Percentiles rank a stretch among this genome's conserved stretches.
Conservation (phyloP, 2,329 filamentous ascomycete genomes). For the Peltaster fructicola region DNA sequence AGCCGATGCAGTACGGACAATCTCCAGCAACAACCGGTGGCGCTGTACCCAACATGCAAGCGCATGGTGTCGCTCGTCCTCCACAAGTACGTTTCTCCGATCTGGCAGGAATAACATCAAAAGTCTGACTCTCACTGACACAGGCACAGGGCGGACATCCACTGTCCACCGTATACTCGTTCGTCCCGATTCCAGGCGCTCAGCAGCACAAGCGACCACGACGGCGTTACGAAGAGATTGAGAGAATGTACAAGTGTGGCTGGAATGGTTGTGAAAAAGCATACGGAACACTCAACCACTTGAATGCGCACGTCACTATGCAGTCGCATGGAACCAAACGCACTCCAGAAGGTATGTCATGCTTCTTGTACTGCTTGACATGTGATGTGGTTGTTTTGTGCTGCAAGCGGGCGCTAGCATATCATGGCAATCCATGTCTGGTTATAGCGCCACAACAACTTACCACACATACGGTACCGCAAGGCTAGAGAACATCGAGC, state of each 20-base stretch:
- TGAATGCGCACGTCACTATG: conserved; percentile 98
- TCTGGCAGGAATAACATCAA: too few relatives aligned
- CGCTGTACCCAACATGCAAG: conserved; percentile 38
- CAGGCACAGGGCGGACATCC: conserved; percentile 31
- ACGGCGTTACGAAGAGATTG: conserved; percentile 90
- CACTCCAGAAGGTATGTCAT: conserved; percentile 76
- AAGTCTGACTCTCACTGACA: conserved; percentile 15
- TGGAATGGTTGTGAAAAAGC: conserved; percentile 98
- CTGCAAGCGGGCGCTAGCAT: conserved; percentile 16
- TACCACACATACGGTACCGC: conserved; percentile 9
- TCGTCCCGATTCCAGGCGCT: conserved; percentile 89
- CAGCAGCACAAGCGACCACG: conserved; percentile 94
- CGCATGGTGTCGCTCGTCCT: conserved; percentile 39
- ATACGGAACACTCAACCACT: conserved; percentile 89
- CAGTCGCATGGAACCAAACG: conserved; percentile 89
- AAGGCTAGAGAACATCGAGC: conserved; percentile 13
- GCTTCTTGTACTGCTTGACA: conserved; percentile 1
- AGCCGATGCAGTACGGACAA: conserved; percentile 27
- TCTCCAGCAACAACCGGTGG: conserved; percentile 42
- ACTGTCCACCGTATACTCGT: conserved; percentile 77
- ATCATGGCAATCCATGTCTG: conserved; percentile 11
- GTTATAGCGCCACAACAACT: conserved; percentile 16
- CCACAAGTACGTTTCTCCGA: conserved; percentile 39
- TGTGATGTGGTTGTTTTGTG: neutral
- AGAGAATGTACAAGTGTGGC: conserved; percentile 98